Evolutionary conservation across 805 yeast genomes (phyloP).

Genomic region (Henningerozyma blattae): DNA sequence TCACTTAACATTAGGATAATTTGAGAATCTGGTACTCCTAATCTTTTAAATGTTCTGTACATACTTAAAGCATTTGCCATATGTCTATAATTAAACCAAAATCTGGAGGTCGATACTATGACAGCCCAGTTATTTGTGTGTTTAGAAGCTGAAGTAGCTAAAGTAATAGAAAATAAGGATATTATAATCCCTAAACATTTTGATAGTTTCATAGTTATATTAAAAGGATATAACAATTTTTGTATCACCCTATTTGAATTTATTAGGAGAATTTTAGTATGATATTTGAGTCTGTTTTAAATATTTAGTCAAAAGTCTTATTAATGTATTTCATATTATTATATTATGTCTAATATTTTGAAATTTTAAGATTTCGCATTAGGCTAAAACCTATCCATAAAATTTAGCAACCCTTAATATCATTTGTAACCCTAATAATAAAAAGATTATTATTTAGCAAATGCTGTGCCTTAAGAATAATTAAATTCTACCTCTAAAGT

Average conservation of each 20-base stretch:
- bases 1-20: slow-evolving; percentile 93
- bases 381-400: too few relatives aligned
- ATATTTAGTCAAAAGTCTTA: too few relatives aligned
- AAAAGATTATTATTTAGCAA: background rate
- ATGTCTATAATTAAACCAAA: slow-evolving; percentile 98
- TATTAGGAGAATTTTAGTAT: too few relatives aligned
- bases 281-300: too few relatives aligned
- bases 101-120: slow-evolving; percentile 85
- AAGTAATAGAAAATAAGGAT: background rate
- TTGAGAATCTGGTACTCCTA: slow-evolving; percentile 97
- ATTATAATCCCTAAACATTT: background rate
- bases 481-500: background rate
- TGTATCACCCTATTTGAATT: too few relatives aligned
- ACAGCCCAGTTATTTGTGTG: slow-evolving; percentile 75
- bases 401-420: too few relatives aligned
- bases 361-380: too few relatives aligned
- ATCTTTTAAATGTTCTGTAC: slow-evolving; percentile 88
- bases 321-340: too few relatives aligned
- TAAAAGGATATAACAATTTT: too few relatives aligned
- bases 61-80: slow-evolving; percentile 92
- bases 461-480: background rate
- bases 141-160: slow-evolving; percentile 2
- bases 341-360: too few relatives aligned
- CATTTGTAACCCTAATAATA: background rate
- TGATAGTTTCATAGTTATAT: background rate